Conservation (phyloP, 192 early-diverging fungal genomes). For the Coemansia sp. region DNA sequence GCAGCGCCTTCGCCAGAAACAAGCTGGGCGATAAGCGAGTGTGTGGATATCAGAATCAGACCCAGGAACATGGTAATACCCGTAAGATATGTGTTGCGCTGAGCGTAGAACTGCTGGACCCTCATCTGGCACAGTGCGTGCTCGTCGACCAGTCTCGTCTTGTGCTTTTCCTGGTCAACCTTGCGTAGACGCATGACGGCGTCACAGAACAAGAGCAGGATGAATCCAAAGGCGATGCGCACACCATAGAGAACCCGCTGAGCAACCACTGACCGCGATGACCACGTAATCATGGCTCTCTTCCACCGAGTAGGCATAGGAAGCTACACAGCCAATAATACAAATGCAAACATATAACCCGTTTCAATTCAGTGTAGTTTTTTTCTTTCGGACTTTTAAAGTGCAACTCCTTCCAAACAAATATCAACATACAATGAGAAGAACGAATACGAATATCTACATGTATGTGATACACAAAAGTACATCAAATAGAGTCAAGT, state of each 20-base stretch:
- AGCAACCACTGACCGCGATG: slow-evolving; percentile 38
- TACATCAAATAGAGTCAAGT: slow-evolving; percentile 2
- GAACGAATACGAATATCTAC: slow-evolving; percentile 43
- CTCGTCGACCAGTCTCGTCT: slow-evolving; percentile 43
- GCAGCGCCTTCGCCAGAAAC: slow-evolving; percentile 22
- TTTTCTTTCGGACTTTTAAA: background rate
- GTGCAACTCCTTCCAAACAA: background rate
- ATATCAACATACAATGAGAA: slow-evolving; percentile 34
- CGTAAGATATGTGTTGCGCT: slow-evolving; percentile 61
- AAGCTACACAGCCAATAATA: slow-evolving; percentile 13
- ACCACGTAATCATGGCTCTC: slow-evolving; percentile 45
- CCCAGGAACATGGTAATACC: slow-evolving; percentile 62
- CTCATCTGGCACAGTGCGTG: slow-evolving; percentile 55
- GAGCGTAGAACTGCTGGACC: slow-evolving; percentile 58
- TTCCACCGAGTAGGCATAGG: slow-evolving; percentile 56
- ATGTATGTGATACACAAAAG: background rate
- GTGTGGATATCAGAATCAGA: slow-evolving; percentile 52
- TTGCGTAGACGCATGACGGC: slow-evolving; percentile 52
- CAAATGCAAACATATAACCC: background rate
- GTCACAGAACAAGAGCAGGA: slow-evolving; percentile 52
- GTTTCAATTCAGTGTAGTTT: background rate
- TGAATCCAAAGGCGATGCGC: slow-evolving; percentile 51
- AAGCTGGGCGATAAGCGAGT: slow-evolving; percentile 50
- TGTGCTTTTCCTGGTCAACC: slow-evolving; percentile 29
- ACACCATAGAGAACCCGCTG: slow-evolving; percentile 47